Evolutionary conservation across 2,329 filamentous ascomycete genomes (phyloP).

Genomic region (Arthrobotrys musiformis): DNA sequence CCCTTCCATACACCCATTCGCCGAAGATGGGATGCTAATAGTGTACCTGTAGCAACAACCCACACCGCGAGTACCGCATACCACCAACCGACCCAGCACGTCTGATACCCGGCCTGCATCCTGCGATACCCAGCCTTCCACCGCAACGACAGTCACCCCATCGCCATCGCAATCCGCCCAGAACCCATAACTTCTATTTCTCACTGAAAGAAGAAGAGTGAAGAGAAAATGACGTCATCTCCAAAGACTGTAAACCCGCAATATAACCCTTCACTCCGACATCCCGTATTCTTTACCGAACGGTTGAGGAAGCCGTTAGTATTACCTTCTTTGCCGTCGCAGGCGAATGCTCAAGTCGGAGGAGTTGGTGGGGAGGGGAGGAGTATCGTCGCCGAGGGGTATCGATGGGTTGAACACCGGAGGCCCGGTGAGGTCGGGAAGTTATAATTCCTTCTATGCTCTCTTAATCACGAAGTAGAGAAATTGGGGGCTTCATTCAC

Average conservation of each 20-base stretch:
- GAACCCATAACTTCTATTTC: no score
- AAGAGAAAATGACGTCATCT: constrained; percentile 43
- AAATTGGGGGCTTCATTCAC: no score
- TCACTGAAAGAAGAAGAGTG: no score
- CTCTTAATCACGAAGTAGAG: no score
- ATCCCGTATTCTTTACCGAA: constrained; percentile 81
- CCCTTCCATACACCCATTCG: neutral
- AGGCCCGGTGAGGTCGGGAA: constrained; percentile 42
- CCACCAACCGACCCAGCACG: constrained; percentile 29
- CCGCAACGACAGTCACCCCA: no score
- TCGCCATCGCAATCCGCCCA: neutral
- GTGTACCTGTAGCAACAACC: neutral
- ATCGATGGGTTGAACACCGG: constrained; percentile 68
- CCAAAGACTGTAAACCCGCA: constrained; percentile 58
- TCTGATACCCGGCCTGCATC: no score
- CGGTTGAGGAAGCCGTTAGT: constrained; percentile 69
- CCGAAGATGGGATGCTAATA: neutral
- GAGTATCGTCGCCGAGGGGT: constrained; percentile 71
- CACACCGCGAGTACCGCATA: constrained; percentile 20
- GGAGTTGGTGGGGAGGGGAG: constrained; percentile 59
- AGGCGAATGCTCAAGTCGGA: constrained; percentile 47
- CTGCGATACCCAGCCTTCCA: no score
- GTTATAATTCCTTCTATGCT: no score
- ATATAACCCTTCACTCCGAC: constrained; percentile 71
- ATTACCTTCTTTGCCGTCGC: constrained; percentile 59